Base-by-base conservation (phyloP, 2,329 filamentous ascomycete species). In the Dothideomycetes sp. region DNA sequence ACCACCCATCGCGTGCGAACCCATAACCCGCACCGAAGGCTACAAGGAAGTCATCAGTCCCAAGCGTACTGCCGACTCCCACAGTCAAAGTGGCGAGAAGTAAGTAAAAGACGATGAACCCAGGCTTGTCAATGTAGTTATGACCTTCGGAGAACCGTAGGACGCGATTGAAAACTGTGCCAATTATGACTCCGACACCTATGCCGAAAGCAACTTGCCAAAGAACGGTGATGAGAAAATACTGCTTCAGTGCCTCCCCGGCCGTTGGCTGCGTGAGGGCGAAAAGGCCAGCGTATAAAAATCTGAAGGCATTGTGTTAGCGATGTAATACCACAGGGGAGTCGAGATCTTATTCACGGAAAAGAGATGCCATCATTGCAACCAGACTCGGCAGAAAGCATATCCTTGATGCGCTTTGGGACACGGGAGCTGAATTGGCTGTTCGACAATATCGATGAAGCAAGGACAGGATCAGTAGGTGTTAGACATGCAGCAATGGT, bases 361-460 rank as follows among this genome's bases (percentile, higher is more conserved):
- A 75, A 75, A 0, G 68, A 69, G 4, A 71, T 58, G 7, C 68
- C 72, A 45, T 76, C 72, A 42, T 75, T 75, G 48, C 68, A 73
- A 2, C 69, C 72, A 31, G 64, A 69, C 47, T 76, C 72, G 0
- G 72, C 70, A 14, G 64, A 63, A 8, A 75, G 57, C 35, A 75
- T 53, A 48, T 73, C 60, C 31, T 65, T 65, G 32, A 75, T 52
- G 4, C 71, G 60, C 42, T 62, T 65, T 0, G 72, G 72, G 1
- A 75, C 64, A 11, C 72, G 52, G 1, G 58, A 58, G 39, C 66
- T 70, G 56, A 75, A 75, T 36, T 64, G 67, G 19, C 65, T 69
- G 47, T 73, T 70, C 2, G 64, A 63, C 10, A 75, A 57, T 2
- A 76, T 70, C 16, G 62, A 68, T 3, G 72, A 68, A 1, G 72